phyloP scores from a whole-genome alignment of 78 protist genomes.

The Pelomyxa schiedti region DNA sequence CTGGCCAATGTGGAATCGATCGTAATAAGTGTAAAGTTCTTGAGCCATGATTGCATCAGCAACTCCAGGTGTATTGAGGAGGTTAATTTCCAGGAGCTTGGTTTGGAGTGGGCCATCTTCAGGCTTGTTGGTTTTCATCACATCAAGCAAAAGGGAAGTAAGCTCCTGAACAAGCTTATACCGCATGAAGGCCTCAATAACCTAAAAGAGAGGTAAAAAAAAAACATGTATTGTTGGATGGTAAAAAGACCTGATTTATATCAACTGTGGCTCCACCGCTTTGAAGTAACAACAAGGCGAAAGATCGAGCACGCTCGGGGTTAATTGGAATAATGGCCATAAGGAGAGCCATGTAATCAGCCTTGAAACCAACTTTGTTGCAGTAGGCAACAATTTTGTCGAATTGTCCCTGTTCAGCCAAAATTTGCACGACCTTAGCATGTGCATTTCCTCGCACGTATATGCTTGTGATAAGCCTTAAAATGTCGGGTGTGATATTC shows the following conservation, averaged over 20 bases:
- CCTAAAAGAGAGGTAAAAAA: too few relatives aligned
- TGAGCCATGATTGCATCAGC: constrained; percentile 91
- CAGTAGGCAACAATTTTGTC: constrained; percentile 85
- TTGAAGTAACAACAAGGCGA: constrained; percentile 68
- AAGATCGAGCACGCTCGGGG: constrained; percentile 73
- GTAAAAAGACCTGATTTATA: constrained; percentile 28
- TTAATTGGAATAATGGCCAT: constrained; percentile 48
- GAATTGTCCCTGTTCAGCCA: constrained; percentile 79
- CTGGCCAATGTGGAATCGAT: constrained; percentile 71
- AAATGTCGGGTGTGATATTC: constrained; percentile 36
- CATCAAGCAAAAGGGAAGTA: constrained; percentile 87
- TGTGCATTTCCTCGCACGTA: constrained; percentile 73
- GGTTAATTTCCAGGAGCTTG: constrained; percentile 88
- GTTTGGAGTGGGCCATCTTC: constrained; percentile 92
- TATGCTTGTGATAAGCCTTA: constrained; percentile 74
- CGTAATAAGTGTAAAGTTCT: constrained; percentile 84
- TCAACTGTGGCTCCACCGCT: constrained; percentile 53
- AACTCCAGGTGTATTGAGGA: constrained; percentile 82
- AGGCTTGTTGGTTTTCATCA: constrained; percentile 70
- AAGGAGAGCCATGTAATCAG: constrained; percentile 63
- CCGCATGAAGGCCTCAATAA: constrained; percentile 81
- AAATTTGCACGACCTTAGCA: constrained; percentile 76
- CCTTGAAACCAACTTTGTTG: constrained; percentile 62
- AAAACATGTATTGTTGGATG: too few relatives aligned
- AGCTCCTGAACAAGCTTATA: constrained; percentile 72